These are phyloP conservation scores for Tetracladium marchalianum DNA, from an alignment of 495 filamentous ascomycete genomes.

Conservation along the genomic window DNA sequence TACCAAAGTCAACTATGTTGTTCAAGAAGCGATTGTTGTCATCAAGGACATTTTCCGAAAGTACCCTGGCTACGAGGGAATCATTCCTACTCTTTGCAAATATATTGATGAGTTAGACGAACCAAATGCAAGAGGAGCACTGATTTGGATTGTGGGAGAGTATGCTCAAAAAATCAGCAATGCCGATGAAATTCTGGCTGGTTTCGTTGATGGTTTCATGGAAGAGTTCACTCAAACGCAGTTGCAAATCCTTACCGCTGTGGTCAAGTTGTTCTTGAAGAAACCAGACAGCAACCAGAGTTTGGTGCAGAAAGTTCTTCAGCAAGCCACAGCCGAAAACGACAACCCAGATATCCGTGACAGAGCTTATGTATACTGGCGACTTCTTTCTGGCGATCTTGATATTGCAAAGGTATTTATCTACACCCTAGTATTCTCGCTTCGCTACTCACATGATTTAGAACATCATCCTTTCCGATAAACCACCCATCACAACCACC, in stretches of 20 bases:
- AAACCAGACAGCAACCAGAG: constrained; percentile 81
- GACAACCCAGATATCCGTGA: constrained; percentile 97
- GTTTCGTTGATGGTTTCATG: constrained; percentile 85
- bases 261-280: constrained; percentile 95
- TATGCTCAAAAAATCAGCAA: constrained; percentile 99
- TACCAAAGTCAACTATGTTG: constrained; percentile 97
- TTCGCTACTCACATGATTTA: constrained; percentile 26
- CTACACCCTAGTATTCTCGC: background rate
- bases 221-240: constrained; percentile 93
- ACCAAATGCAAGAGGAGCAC: constrained; percentile 77
- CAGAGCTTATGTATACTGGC: constrained; percentile 97
- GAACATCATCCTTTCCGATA: constrained; percentile 86
- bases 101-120: constrained; percentile 97
- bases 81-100: constrained; percentile 92
- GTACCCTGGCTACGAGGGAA: constrained; percentile 95
- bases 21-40: constrained; percentile 94
- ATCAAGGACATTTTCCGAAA: constrained; percentile 98
- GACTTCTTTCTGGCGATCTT: constrained; percentile 86
- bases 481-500: constrained; percentile 88
- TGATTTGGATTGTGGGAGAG: constrained; percentile 98
- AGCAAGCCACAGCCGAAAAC: constrained; percentile 83
- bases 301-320: constrained; percentile 86
- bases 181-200: constrained; percentile 76
- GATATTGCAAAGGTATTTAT: constrained; percentile 64
- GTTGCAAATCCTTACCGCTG: constrained; percentile 89